Evolutionary conservation across 148 eudicot species (phyloP).

Genomic region (Silene latifolia): DNA sequence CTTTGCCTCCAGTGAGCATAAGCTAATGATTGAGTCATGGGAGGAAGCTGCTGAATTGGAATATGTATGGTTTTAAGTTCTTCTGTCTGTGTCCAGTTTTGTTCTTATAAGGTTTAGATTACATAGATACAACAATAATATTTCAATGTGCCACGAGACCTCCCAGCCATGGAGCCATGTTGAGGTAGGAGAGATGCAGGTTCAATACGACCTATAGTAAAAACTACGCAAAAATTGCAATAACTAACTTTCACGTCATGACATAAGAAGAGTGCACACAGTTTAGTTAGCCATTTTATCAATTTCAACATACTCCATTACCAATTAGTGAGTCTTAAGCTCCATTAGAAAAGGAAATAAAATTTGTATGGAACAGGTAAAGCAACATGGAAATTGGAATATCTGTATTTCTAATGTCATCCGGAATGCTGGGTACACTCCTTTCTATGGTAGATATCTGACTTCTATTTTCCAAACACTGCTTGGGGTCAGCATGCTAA

Average conservation of each 20-base stretch:
- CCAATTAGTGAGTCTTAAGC: neutral
- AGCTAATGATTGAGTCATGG: conserved; percentile 78
- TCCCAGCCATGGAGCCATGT: neutral
- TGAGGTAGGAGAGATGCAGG: neutral
- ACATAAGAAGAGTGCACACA: no score
- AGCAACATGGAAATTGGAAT: conserved; percentile 65
- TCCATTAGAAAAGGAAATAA: neutral
- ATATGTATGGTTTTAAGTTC: conserved; percentile 75
- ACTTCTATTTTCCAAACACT: conserved; percentile 81
- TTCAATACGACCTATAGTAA: neutral
- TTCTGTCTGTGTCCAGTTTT: no score
- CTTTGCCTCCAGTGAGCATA: conserved; percentile 74
- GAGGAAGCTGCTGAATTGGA: no score
- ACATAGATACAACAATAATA: neutral
- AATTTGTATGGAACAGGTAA: conserved; percentile 58
- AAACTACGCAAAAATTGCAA: neutral
- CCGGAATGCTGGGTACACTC: conserved; percentile 96
- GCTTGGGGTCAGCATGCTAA: conserved; percentile 90
- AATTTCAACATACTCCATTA: conserved; percentile 8
- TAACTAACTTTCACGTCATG: no score
- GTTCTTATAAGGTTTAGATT: neutral
- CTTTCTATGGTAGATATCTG: conserved; percentile 85
- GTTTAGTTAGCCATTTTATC: no score
- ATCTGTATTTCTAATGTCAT: conserved; percentile 96
- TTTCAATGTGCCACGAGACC: no score